These are phyloP conservation scores for Candida maris DNA, from an alignment of 805 yeast genomes.

Conservation along the genomic window DNA sequence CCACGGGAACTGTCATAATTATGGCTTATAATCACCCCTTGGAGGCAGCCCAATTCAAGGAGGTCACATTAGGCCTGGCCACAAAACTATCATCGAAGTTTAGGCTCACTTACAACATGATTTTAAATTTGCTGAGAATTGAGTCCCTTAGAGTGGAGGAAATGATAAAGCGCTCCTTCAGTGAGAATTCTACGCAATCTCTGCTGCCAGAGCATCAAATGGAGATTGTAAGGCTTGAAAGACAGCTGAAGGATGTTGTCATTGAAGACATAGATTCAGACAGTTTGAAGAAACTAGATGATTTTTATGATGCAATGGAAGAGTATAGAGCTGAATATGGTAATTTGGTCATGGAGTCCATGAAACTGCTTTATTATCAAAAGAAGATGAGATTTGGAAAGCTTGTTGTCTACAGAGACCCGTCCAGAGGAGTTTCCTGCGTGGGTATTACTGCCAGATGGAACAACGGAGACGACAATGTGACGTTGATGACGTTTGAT, in stretches of 20 bases:
- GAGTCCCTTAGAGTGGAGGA: constrained; percentile 97
- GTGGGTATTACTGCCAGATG: constrained; percentile 55
- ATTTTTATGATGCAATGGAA: constrained; percentile 41
- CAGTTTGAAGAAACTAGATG: constrained; percentile 40
- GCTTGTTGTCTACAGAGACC: constrained; percentile 54
- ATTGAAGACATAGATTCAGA: constrained; percentile 36
- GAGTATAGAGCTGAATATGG: constrained; percentile 44
- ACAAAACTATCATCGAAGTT: constrained; percentile 90
- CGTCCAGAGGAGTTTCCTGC: constrained; percentile 29
- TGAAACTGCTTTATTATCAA: constrained; percentile 45
- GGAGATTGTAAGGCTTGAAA: constrained; percentile 51
- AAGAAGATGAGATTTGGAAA: constrained; percentile 51
- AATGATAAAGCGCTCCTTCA: constrained; percentile 93
- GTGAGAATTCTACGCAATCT: constrained; percentile 85
- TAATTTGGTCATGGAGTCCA: constrained; percentile 45
- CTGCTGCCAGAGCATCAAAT: constrained; percentile 81
- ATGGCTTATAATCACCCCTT: constrained; percentile 77
- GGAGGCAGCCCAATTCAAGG: constrained; percentile 57
- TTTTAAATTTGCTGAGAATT: constrained; percentile 81
- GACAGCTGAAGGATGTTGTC: constrained; percentile 34
- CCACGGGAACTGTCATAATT: constrained; percentile 89
- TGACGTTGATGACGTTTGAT: constrained; percentile 44
- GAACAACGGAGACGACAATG: constrained; percentile 29
- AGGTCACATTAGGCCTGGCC: constrained; percentile 82
- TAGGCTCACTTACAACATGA: constrained; percentile 93